Percentiles rank a stretch among this genome's conserved stretches.
phyloP scores from a whole-genome alignment of 179 eudicot species.

The Heliamphora pulchella region DNA sequence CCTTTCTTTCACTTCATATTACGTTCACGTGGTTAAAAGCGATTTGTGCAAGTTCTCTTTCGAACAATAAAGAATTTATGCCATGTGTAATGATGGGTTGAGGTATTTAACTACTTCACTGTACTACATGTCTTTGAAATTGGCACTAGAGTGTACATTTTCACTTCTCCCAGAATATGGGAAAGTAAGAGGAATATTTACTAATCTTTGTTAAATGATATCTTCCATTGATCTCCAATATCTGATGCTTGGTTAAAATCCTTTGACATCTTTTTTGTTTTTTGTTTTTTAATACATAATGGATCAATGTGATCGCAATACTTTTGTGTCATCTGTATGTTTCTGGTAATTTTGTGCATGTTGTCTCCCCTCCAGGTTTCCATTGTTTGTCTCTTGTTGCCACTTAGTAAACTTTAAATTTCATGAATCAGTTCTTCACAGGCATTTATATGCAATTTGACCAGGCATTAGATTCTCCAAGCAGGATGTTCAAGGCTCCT shows the following conservation, averaged over 20 bases:
- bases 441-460: conserved; percentile 16
- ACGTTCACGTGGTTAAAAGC: not conserved
- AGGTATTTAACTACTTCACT: not conserved
- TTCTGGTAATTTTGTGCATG: conserved; percentile 1
- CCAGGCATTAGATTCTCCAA: conserved; percentile 70
- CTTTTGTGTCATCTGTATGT: conserved; percentile 9
- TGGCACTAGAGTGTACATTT: not conserved
- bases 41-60: not conserved
- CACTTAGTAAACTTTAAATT: not conserved
- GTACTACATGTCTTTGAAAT: not conserved
- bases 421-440: conserved; percentile 1
- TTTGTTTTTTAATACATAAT: not conserved
- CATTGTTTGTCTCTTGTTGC: not conserved
- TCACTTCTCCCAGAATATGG: not conserved
- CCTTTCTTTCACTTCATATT: not conserved
- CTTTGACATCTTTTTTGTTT: not conserved
- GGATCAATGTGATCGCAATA: not conserved
- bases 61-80: not conserved
- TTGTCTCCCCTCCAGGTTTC: not conserved
- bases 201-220: not conserved
- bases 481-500: conserved; percentile 56
- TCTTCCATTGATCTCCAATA: too few species aligned
- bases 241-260: too few species aligned
- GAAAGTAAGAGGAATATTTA: not conserved
- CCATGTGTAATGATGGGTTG: not conserved